Percentiles rank a stretch among this genome's conserved stretches.
Evolutionary conservation across 768 basidiomycete genomes (phyloP).

Genomic region (Sporobolomyces roseus): DNA sequence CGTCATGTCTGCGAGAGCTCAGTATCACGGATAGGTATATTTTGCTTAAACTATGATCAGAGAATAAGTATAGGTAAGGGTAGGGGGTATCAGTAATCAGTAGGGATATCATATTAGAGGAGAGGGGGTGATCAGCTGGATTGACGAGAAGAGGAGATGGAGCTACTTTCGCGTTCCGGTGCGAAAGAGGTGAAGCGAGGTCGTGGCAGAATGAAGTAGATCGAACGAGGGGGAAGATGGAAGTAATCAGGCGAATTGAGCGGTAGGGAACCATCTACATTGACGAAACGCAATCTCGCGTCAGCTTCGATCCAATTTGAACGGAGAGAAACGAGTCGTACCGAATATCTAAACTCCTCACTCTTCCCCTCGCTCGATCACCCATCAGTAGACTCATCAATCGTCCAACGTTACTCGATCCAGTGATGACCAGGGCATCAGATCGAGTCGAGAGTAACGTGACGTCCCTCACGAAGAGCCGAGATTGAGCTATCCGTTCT

Average conservation of each 20-base stretch:
- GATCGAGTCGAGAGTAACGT: constrained; percentile 29
- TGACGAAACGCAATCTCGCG: neutral
- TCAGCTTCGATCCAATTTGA: neutral
- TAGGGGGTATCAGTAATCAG: too few species aligned
- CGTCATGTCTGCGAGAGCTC: too few species aligned
- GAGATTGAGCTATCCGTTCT: constrained; percentile 19
- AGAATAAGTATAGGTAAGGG: too few species aligned
- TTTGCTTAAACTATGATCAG: too few species aligned
- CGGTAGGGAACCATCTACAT: constrained; percentile 37
- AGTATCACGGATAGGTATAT: too few species aligned
- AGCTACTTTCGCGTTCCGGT: too few species aligned
- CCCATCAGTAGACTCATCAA: constrained; percentile 38
- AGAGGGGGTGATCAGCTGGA: too few species aligned
- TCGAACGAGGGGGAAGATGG: too few species aligned
- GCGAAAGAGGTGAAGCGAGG: too few species aligned
- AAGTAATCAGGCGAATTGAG: constrained; percentile 20
- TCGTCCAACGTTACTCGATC: constrained; percentile 41
- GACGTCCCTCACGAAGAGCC: constrained; percentile 41
- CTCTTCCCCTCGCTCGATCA: neutral
- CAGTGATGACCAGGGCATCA: constrained; percentile 43
- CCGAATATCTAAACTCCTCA: constrained; percentile 37
- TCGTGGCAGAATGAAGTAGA: too few species aligned
- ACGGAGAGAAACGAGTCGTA: neutral
- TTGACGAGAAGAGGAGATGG: too few species aligned
- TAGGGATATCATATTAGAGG: too few species aligned